Conservation (phyloP, 2,329 filamentous ascomycete species). For the Berkeleyomyces basicola region DNA sequence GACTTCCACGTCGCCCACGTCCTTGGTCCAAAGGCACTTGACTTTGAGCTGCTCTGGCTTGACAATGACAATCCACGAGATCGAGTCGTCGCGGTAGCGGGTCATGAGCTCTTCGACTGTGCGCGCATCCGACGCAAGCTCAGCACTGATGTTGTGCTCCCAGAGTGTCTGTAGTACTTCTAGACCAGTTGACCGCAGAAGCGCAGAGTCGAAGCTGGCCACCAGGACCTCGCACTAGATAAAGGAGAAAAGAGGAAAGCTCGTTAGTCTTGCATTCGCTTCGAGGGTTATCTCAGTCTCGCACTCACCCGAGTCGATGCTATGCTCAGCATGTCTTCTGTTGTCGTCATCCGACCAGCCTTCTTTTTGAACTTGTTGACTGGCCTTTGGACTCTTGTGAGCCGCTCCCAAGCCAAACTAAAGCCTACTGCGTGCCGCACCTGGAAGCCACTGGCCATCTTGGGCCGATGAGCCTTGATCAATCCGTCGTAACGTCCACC, state of each 20-base stretch:
- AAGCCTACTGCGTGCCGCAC: slow-evolving; percentile 80
- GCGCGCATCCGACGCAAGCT: slow-evolving; percentile 64
- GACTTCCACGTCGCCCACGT: slow-evolving; percentile 60
- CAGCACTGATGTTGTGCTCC: slow-evolving; percentile 69
- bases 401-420: slow-evolving; percentile 72
- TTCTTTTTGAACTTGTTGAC: slow-evolving; percentile 50
- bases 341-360: slow-evolving; percentile 24
- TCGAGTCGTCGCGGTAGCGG: slow-evolving; percentile 58
- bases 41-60: slow-evolving; percentile 71
- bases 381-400: slow-evolving; percentile 48
- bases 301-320: slow-evolving; percentile 37
- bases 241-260: background rate
- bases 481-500: slow-evolving; percentile 86
- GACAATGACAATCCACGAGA: slow-evolving; percentile 78
- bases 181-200: slow-evolving; percentile 60
- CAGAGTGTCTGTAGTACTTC: slow-evolving; percentile 67
- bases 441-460: slow-evolving; percentile 41
- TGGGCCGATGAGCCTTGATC: slow-evolving; percentile 67
- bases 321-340: slow-evolving; percentile 39
- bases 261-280: slow-evolving; percentile 11
- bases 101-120: slow-evolving; percentile 66
- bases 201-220: slow-evolving; percentile 64
- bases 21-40: slow-evolving; percentile 59
- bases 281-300: background rate
- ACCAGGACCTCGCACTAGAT: slow-evolving; percentile 71